phyloP scores from a whole-genome alignment of 805 yeast genomes.

The Scheffersomyces ergatensis region DNA sequence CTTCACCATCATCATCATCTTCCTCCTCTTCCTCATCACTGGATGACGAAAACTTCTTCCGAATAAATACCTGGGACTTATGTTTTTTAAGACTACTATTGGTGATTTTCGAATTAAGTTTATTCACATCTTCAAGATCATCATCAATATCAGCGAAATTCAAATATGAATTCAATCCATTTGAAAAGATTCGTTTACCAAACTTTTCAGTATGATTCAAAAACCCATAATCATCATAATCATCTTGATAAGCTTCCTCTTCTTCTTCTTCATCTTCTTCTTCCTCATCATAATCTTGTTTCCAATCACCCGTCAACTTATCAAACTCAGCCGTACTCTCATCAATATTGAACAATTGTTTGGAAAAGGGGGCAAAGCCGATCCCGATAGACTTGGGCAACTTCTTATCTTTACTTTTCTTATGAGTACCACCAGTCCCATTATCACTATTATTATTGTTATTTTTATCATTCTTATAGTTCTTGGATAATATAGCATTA shows the following conservation, averaged over 20 bases:
- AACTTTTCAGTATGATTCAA: constrained; percentile 21
- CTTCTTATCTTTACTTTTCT: neutral
- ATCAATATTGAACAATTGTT: constrained; percentile 11
- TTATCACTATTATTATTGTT: neutral
- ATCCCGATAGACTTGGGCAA: neutral
- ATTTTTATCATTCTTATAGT: constrained; percentile 6
- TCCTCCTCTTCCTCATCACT: constrained; percentile 6
- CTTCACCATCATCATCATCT: constrained; percentile 11
- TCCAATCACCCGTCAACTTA: constrained; percentile 3
- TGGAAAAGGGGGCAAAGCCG: constrained; percentile 9
- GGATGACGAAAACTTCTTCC: constrained; percentile 5
- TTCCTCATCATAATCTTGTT: too few species aligned
- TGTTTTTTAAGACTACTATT: constrained; percentile 28
- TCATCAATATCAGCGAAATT: constrained; percentile 6
- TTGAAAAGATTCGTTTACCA: constrained; percentile 23
- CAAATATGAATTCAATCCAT: constrained; percentile 23
- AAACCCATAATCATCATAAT: constrained; percentile 31
- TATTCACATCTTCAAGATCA: constrained; percentile 16
- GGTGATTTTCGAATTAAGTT: constrained; percentile 3
- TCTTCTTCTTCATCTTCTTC: too few species aligned
- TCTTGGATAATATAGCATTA: constrained; percentile 20
- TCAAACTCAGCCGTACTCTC: constrained; percentile 3
- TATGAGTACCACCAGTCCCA: neutral
- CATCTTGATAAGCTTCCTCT: constrained; percentile 3
- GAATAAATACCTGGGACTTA: constrained; percentile 32